A percentile compares a stretch with the other conserved stretches of the same genome.
phyloP scores from a whole-genome alignment of 768 basidiomycete species.

The Pulveroboletus frians region DNA sequence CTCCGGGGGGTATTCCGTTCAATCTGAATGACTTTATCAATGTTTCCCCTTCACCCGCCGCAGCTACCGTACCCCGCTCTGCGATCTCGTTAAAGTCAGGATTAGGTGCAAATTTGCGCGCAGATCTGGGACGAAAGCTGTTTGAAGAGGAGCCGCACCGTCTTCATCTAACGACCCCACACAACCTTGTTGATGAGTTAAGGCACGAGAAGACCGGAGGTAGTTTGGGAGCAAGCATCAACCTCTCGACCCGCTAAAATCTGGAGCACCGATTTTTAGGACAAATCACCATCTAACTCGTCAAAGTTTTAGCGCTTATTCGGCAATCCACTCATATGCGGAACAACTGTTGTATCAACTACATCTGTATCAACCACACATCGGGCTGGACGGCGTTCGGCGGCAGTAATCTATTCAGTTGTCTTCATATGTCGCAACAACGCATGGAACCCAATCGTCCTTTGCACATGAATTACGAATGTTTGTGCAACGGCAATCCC shows the following conservation, averaged over 20 bases:
- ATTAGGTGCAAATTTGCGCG: slow-evolving; percentile 49
- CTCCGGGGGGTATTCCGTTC: slow-evolving; percentile 40
- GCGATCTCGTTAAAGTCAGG: slow-evolving; percentile 29
- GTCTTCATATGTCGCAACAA: slow-evolving; percentile 26
- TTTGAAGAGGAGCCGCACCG: slow-evolving; percentile 68
- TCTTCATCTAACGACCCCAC: slow-evolving; percentile 21
- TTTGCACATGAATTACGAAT: slow-evolving; percentile 26
- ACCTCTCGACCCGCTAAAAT: slow-evolving; percentile 26
- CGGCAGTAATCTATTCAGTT: slow-evolving; percentile 29
- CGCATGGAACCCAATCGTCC: slow-evolving; percentile 15
- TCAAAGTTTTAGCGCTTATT: slow-evolving; percentile 16
- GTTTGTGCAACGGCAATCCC: slow-evolving; percentile 17
- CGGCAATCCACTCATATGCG: slow-evolving; percentile 19
- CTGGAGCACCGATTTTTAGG: slow-evolving; percentile 1
- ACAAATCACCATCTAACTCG: slow-evolving; percentile 11
- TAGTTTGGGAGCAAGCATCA: slow-evolving; percentile 28
- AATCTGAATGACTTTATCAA: slow-evolving; percentile 71
- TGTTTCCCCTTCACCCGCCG: slow-evolving; percentile 60
- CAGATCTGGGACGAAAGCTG: slow-evolving; percentile 61
- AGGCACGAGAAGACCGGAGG: slow-evolving; percentile 25
- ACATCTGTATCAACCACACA: slow-evolving; percentile 32
- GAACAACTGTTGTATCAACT: slow-evolving; percentile 33
- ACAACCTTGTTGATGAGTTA: slow-evolving; percentile 19
- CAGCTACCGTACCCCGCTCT: slow-evolving; percentile 30
- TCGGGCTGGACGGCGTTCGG: slow-evolving; percentile 19